Percentiles rank a stretch among this genome's conserved stretches.
phyloP scores from a whole-genome alignment of 2,329 filamentous ascomycete genomes.

The Aspergillus oerlinghausenensis region DNA sequence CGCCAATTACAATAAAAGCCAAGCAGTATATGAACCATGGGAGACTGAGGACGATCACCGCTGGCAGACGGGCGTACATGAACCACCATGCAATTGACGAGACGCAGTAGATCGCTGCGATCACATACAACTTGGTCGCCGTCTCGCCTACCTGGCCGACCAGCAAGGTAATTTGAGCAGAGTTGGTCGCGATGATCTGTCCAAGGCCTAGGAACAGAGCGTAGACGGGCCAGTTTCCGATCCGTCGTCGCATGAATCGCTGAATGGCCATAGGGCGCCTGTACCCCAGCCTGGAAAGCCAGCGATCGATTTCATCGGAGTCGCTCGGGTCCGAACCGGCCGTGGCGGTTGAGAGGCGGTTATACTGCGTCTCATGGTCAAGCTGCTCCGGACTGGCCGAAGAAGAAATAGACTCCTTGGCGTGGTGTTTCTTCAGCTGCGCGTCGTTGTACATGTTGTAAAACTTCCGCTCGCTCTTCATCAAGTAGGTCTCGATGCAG shows the following conservation, averaged over 20 bases:
- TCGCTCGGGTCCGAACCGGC: neutral
- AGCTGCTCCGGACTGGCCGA: neutral
- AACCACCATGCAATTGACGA: conserved; percentile 59
- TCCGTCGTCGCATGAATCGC: conserved; percentile 44
- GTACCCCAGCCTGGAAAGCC: conserved; percentile 50
- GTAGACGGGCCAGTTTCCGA: conserved; percentile 61
- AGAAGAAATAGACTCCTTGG: conserved; percentile 38
- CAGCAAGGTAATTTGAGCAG: conserved; percentile 65
- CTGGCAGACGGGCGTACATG: conserved; percentile 53
- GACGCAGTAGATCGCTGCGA: conserved; percentile 56
- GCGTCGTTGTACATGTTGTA: conserved; percentile 54
- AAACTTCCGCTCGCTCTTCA: conserved; percentile 62
- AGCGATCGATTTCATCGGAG: neutral
- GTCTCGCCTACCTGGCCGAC: conserved; percentile 58
- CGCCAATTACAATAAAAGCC: conserved; percentile 57
- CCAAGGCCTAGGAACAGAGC: conserved; percentile 56
- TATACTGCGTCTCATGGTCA: neutral
- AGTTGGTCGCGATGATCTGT: conserved; percentile 61
- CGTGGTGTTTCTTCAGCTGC: conserved; percentile 49
- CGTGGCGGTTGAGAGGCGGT: neutral
- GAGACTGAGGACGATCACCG: conserved; percentile 51
- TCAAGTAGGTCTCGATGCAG: neutral
- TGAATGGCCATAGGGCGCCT: conserved; percentile 26
- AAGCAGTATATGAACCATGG: conserved; percentile 60
- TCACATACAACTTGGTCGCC: conserved; percentile 54